A percentile compares a stretch with the other conserved stretches of the same genome.
phyloP scores from a whole-genome alignment of 129 eudicot genomes.

The Sambucus nigra region DNA sequence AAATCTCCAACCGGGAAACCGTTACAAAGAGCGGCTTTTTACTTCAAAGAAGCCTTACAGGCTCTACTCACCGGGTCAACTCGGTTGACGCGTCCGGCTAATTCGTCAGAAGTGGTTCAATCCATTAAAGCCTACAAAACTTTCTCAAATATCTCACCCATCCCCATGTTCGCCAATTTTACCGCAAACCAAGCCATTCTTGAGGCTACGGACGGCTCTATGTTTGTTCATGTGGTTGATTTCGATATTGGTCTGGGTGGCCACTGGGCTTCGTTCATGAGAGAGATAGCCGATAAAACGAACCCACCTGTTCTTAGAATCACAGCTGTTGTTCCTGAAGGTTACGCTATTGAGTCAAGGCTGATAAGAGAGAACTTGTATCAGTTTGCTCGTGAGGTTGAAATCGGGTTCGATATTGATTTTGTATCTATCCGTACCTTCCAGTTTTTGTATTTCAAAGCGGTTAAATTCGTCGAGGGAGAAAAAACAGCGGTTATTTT shows the following conservation, averaged over 20 bases:
- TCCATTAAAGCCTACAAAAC: slow-evolving; percentile 65
- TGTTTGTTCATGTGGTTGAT: slow-evolving; percentile 69
- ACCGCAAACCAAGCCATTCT: slow-evolving; percentile 90
- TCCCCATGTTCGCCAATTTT: slow-evolving; percentile 90
- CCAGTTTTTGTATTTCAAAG: slow-evolving; percentile 53
- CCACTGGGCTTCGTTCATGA: slow-evolving; percentile 87
- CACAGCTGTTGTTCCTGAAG: slow-evolving; percentile 75
- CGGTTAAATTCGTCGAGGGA: slow-evolving; percentile 60
- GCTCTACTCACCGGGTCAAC: slow-evolving; percentile 58
- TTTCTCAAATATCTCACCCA: slow-evolving; percentile 75
- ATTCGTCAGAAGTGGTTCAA: slow-evolving; percentile 54
- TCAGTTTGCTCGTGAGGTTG: slow-evolving; percentile 71
- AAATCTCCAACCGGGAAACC: slow-evolving; percentile 55
- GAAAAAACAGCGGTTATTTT: slow-evolving; percentile 64
- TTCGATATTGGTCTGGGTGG: slow-evolving; percentile 86
- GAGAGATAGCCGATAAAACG: slow-evolving; percentile 58
- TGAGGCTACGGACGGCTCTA: slow-evolving; percentile 75
- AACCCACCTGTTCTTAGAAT: slow-evolving; percentile 45
- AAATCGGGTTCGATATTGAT: slow-evolving; percentile 57
- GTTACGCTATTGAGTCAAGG: slow-evolving; percentile 54
- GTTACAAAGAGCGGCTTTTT: slow-evolving; percentile 87
- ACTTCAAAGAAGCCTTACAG: slow-evolving; percentile 90
- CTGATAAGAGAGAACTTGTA: slow-evolving; percentile 61
- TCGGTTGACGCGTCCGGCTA: slow-evolving; percentile 33
- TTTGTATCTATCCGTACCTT: slow-evolving; percentile 55